Conservation (phyloP, 345 rosid genomes). For the Aquilaria yunnanensis region DNA sequence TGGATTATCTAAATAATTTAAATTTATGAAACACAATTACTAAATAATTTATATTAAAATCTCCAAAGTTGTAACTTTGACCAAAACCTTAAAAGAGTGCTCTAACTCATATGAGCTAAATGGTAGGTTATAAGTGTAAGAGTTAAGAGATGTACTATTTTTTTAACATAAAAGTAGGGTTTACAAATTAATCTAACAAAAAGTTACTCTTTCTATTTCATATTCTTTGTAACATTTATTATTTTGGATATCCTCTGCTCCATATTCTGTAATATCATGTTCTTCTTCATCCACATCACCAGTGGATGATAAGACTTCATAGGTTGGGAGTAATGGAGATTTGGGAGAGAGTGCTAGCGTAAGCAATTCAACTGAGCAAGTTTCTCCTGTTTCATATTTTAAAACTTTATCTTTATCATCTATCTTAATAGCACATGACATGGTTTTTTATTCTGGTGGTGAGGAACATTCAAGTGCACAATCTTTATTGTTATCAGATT, state of each 20-base stretch:
- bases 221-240: too few species aligned
- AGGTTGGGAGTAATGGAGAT: constrained; percentile 13
- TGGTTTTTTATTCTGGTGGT: constrained; percentile 39
- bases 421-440: constrained; percentile 53
- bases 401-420: constrained; percentile 33
- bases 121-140: too few species aligned
- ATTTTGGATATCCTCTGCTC: constrained; percentile 30
- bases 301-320: constrained; percentile 22
- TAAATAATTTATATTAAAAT: too few species aligned
- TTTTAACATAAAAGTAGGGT: too few species aligned
- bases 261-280: constrained; percentile 25
- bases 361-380: constrained; percentile 26
- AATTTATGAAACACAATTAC: too few species aligned
- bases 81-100: too few species aligned
- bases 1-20: too few species aligned
- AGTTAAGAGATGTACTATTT: too few species aligned
- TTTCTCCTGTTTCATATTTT: constrained; percentile 38
- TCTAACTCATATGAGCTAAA: too few species aligned
- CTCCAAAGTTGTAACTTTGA: too few species aligned
- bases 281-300: constrained; percentile 33
- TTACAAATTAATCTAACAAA: too few species aligned
- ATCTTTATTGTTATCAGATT: constrained; percentile 35
- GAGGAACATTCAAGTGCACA: constrained; percentile 29
- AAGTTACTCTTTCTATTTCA: too few species aligned
- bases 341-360: constrained; percentile 15